A percentile compares a stretch with the other conserved stretches of the same genome.
These are phyloP conservation scores for Brassica balearica DNA, from an alignment of 441 rosid genomes.

Conservation along the genomic window DNA sequence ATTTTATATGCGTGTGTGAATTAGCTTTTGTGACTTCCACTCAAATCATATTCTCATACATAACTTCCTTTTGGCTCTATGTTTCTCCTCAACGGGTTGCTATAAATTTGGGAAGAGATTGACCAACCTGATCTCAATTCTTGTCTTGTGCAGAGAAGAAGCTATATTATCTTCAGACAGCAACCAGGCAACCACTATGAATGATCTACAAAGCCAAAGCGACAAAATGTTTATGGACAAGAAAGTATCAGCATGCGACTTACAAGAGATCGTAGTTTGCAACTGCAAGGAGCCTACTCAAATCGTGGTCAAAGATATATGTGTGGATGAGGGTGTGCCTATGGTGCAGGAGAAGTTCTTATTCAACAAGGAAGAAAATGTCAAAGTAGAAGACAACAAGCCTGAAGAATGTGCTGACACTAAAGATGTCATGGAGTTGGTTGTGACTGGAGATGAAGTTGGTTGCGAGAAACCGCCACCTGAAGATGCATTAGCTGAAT, in stretches of 20 bases:
- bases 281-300: slow-evolving; percentile 52
- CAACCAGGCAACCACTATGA: neutral
- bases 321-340: slow-evolving; percentile 68
- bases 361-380: slow-evolving; percentile 45
- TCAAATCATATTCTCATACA: neutral
- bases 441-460: slow-evolving; percentile 18
- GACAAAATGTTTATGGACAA: slow-evolving; percentile 43
- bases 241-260: slow-evolving; percentile 53
- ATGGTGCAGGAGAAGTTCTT: slow-evolving; percentile 50
- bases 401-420: slow-evolving; percentile 26
- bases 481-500: neutral
- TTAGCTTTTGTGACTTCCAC: neutral
- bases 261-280: slow-evolving; percentile 61
- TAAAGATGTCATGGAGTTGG: slow-evolving; percentile 28
- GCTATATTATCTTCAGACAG: slow-evolving; percentile 36
- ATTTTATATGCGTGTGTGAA: neutral
- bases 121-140: slow-evolving; percentile 9
- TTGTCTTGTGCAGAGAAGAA: slow-evolving; percentile 36
- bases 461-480: neutral
- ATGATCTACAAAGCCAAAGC: slow-evolving; percentile 9
- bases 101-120: neutral
- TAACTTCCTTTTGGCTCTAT: neutral
- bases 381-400: slow-evolving; percentile 18
- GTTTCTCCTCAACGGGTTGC: neutral
- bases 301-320: slow-evolving; percentile 69